Conservation (phyloP, 331 rosid species). For the Rhamnella rubrinervis region DNA sequence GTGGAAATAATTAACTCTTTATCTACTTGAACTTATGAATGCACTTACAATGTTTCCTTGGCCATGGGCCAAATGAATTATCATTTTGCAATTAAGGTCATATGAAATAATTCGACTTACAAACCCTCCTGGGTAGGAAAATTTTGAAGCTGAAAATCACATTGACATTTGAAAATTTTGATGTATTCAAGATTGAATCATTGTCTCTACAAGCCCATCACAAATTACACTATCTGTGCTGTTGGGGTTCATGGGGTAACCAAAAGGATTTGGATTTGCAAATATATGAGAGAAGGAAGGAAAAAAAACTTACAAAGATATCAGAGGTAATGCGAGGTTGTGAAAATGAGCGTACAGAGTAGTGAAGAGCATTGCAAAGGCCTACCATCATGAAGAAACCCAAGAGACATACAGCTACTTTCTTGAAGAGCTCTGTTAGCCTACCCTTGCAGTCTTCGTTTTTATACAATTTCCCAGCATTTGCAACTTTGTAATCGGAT, state of each 20-base stretch:
- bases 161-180: no score
- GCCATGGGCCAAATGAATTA: no score
- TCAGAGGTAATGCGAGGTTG: slow-evolving; percentile 79
- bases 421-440: slow-evolving; percentile 46
- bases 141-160: no score
- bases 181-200: no score
- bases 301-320: slow-evolving; percentile 48
- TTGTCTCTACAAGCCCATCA: not conserved
- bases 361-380: slow-evolving; percentile 66
- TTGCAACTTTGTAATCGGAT: not conserved
- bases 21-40: no score
- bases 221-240: not conserved
- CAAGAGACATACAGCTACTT: slow-evolving; percentile 34
- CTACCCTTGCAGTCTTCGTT: slow-evolving; percentile 41
- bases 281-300: not conserved
- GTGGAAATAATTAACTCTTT: no score
- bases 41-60: no score
- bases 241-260: no score
- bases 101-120: no score
- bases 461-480: slow-evolving; percentile 11
- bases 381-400: slow-evolving; percentile 66
- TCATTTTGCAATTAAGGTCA: no score
- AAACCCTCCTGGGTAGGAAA: no score
- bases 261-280: no score
- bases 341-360: slow-evolving; percentile 49